Conservation (phyloP, 257 asterid species). For the Jasminum sambac region DNA sequence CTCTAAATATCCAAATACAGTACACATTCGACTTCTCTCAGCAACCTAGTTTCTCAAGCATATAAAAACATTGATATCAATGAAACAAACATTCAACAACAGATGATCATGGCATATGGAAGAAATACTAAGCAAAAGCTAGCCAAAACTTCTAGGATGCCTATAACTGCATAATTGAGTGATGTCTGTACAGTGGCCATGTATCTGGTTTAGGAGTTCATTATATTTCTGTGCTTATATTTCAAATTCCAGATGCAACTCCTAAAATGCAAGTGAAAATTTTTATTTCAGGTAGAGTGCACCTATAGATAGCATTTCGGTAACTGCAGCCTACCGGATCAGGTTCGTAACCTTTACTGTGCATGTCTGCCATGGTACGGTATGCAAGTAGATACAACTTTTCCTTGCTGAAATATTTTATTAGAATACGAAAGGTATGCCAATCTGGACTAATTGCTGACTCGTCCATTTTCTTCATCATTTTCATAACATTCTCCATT, state of each 20-base stretch:
- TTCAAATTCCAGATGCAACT: constrained; percentile 8
- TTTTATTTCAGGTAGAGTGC: background rate
- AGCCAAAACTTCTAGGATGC: background rate
- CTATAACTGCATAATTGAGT: constrained; percentile 1
- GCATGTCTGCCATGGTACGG: constrained; percentile 91
- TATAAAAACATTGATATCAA: constrained; percentile 3
- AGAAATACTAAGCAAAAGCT: constrained; percentile 14
- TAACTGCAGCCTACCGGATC: constrained; percentile 60
- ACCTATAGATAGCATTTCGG: background rate
- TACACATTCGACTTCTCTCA: background rate
- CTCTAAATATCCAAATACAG: background rate
- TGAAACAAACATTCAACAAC: constrained; percentile 13
- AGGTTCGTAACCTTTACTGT: constrained; percentile 78
- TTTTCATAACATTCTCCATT: constrained; percentile 92
- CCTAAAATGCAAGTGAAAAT: background rate
- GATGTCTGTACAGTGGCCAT: background rate
- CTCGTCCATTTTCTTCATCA: constrained; percentile 95
- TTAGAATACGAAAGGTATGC: constrained; percentile 77
- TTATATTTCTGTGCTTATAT: constrained; percentile 18
- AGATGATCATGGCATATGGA: constrained; percentile 10
- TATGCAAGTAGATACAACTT: constrained; percentile 73
- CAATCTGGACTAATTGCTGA: constrained; percentile 77
- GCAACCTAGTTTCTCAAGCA: background rate
- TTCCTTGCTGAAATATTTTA: constrained; percentile 87
- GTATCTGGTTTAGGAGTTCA: constrained; percentile 9